Conservation (phyloP, 805 yeast species). For the Tetrapisispora namnaoensis region DNA sequence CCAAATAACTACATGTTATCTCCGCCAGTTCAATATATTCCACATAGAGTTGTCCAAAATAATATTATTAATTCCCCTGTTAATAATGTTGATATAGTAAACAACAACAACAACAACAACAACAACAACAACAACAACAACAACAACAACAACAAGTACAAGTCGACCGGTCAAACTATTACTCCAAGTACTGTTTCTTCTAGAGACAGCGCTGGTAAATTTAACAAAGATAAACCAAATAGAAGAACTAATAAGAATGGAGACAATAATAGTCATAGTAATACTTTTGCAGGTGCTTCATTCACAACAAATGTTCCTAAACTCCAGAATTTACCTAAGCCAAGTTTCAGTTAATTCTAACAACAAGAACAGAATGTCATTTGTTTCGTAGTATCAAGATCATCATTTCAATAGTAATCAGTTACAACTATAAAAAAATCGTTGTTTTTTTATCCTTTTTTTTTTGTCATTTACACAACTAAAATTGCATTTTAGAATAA, state of each 20-base stretch:
- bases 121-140: neutral
- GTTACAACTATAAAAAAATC: too few relatives aligned
- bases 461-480: too few relatives aligned
- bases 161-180: neutral
- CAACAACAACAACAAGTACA: neutral
- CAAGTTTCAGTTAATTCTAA: conserved; percentile 21
- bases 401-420: neutral
- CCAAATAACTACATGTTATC: neutral
- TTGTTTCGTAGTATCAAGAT: neutral
- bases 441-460: too few relatives aligned
- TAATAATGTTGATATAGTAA: neutral
- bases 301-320: conserved; percentile 28
- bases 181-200: neutral
- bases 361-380: neutral
- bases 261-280: neutral
- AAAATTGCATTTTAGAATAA: neutral
- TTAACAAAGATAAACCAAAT: neutral
- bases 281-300: conserved; percentile 29
- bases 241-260: neutral
- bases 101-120: neutral
- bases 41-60: neutral
- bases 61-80: neutral
- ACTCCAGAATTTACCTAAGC: conserved; percentile 27
- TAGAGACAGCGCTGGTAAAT: neutral
- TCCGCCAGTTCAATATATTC: neutral